These are phyloP conservation scores for Rhizoclosmatium globosum DNA, from an alignment of 192 early-diverging fungal genomes.

Conservation along the genomic window DNA sequence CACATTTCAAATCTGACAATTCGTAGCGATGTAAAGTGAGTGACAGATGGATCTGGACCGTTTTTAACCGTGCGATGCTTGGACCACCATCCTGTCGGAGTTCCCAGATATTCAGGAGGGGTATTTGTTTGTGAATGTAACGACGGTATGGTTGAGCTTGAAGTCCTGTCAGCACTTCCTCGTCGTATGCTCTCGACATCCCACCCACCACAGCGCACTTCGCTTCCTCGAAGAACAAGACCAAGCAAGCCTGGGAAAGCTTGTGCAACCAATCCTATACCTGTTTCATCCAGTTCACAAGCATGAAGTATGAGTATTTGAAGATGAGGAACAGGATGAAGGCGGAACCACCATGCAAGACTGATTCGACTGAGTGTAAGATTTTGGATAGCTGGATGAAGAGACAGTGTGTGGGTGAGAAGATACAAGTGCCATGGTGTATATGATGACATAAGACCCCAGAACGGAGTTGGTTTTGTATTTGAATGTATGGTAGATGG, in stretches of 20 bases:
- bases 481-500: not conserved
- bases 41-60: not conserved
- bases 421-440: slow-evolving; percentile 44
- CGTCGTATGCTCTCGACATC: slow-evolving; percentile 32
- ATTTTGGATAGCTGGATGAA: not conserved
- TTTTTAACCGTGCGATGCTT: not conserved
- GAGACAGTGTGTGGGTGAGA: slow-evolving; percentile 18
- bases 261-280: slow-evolving; percentile 42
- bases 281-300: slow-evolving; percentile 55
- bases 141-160: not conserved
- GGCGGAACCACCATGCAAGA: slow-evolving; percentile 56
- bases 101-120: not conserved
- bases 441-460: slow-evolving; percentile 39
- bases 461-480: slow-evolving; percentile 21
- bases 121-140: not conserved
- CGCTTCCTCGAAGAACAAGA: slow-evolving; percentile 32
- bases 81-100: slow-evolving; percentile 24
- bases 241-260: slow-evolving; percentile 31
- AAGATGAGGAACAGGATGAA: slow-evolving; percentile 33
- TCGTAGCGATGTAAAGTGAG: not conserved
- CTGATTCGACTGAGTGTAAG: slow-evolving; percentile 36
- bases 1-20: slow-evolving; percentile 43
- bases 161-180: not conserved
- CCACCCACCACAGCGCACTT: slow-evolving; percentile 40
- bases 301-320: slow-evolving; percentile 41